Percentiles rank a stretch among this genome's conserved stretches.
These are phyloP conservation scores for Hirschfeldia incana DNA, from an alignment of 345 rosid species.

Conservation along the genomic window DNA sequence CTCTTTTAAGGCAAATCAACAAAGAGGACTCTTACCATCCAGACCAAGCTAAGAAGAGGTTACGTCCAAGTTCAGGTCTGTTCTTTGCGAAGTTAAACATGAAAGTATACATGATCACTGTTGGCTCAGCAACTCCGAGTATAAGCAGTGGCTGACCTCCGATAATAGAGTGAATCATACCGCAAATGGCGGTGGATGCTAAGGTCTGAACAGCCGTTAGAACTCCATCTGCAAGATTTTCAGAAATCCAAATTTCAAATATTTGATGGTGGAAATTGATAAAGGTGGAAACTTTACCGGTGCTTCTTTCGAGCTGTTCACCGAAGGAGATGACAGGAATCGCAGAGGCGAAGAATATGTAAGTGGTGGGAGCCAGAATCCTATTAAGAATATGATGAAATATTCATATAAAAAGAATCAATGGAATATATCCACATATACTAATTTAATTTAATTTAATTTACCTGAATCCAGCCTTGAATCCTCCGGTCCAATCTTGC, in stretches of 20 bases:
- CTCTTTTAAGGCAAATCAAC: background rate
- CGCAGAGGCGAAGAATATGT: conserved; percentile 98
- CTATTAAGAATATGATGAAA: conserved; percentile 37
- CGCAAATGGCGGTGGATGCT: conserved; percentile 88
- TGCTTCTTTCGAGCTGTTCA: conserved; percentile 85
- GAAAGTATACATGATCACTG: conserved; percentile 95
- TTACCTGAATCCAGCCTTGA: conserved; percentile 84
- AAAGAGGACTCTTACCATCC: conserved; percentile 56
- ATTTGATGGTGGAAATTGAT: background rate
- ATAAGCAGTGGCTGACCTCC: conserved; percentile 99
- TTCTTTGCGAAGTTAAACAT: conserved; percentile 94
- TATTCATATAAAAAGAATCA: background rate
- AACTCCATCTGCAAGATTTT: conserved; percentile 62
- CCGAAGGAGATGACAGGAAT: conserved; percentile 99
- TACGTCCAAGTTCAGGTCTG: conserved; percentile 74
- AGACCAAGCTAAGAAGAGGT: conserved; percentile 87
- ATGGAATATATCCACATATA: background rate
- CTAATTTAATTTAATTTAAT: too few species aligned
- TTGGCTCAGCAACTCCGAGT: conserved; percentile 98
- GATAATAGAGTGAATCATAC: conserved; percentile 82
- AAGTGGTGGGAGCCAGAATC: conserved; percentile 98
- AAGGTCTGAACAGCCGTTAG: conserved; percentile 96
- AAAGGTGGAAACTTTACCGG: conserved; percentile 51
- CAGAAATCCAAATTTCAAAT: background rate
- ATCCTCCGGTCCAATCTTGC: conserved; percentile 91